phyloP scores from a whole-genome alignment of 2,329 filamentous ascomycete genomes.

The Penicillium rolfsii region DNA sequence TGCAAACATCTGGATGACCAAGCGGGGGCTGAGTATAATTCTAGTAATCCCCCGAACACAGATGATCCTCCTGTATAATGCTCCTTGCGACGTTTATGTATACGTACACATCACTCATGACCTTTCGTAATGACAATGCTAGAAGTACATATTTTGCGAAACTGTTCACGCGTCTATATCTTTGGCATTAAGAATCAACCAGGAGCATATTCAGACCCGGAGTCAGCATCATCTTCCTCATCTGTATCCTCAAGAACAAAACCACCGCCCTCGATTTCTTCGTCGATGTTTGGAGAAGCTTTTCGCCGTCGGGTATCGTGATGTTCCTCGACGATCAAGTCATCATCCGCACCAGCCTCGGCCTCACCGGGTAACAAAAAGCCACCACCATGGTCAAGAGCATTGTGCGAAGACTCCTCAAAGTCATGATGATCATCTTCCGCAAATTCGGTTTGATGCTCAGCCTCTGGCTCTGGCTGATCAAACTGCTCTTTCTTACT shows the following conservation, averaged over 20 bases:
- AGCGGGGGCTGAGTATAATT: neutral
- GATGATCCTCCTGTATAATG: neutral
- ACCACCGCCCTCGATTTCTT: slow-evolving; percentile 11
- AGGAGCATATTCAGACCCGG: slow-evolving; percentile 18
- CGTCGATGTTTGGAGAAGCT: slow-evolving; percentile 2
- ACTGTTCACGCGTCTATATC: no score
- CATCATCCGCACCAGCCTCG: slow-evolving; percentile 29
- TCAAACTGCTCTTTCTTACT: slow-evolving; percentile 15
- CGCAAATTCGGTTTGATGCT: neutral
- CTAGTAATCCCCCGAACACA: neutral
- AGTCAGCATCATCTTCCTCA: slow-evolving; percentile 17
- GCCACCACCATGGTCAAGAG: slow-evolving; percentile 32
- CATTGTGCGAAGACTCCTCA: slow-evolving; percentile 14
- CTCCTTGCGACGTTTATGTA: neutral
- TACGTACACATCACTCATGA: slow-evolving; percentile 1
- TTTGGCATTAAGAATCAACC: neutral
- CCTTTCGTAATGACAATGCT: neutral
- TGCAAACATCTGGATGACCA: neutral
- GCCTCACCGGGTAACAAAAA: slow-evolving; percentile 31
- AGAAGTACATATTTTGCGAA: neutral
- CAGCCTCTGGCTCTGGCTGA: neutral
- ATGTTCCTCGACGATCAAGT: slow-evolving; percentile 37
- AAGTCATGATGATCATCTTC: neutral
- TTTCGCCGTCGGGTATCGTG: slow-evolving; percentile 2
- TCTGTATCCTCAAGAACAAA: slow-evolving; percentile 8